Evolutionary conservation across 495 filamentous ascomycete species (phyloP).

Genomic region (Physcia stellaris): DNA sequence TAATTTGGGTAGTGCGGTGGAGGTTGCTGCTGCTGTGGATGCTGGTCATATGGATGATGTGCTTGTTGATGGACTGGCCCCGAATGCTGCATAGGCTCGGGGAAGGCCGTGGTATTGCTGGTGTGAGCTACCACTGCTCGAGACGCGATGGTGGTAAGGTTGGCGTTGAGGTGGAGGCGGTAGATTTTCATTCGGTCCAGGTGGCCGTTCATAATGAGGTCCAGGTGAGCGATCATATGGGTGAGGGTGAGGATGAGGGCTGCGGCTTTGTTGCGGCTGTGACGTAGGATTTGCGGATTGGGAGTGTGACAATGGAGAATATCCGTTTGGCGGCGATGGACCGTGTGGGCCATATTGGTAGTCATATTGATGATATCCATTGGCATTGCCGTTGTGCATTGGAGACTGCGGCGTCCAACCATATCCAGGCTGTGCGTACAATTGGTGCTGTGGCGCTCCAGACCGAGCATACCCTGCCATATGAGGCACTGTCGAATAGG

Average conservation of each 20-base stretch:
- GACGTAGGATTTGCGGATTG: conserved; percentile 10
- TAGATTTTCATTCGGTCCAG: conserved; percentile 1
- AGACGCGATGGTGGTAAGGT: too few relatives aligned
- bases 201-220: conserved; percentile 3
- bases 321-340: conserved; percentile 9
- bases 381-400: conserved; percentile 5
- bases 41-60: too few relatives aligned
- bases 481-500: conserved; percentile 37
- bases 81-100: too few relatives aligned
- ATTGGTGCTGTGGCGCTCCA: conserved; percentile 29
- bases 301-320: conserved; percentile 12
- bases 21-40: not conserved
- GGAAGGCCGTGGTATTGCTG: too few relatives aligned
- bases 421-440: conserved; percentile 29
- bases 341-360: conserved; percentile 11
- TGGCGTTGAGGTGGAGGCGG: conserved; percentile 1
- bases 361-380: conserved; percentile 7
- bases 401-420: conserved; percentile 53
- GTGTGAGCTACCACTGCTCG: too few relatives aligned
- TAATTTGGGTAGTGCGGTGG: too few relatives aligned
- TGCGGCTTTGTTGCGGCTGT: conserved; percentile 8
- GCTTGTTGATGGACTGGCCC: too few relatives aligned
- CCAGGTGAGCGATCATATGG: conserved; percentile 7
- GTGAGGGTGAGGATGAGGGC: conserved; percentile 3
- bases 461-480: conserved; percentile 36